These are phyloP conservation scores for Monosporozyma yasuniensis DNA, from an alignment of 805 yeast genomes.

Conservation along the genomic window DNA sequence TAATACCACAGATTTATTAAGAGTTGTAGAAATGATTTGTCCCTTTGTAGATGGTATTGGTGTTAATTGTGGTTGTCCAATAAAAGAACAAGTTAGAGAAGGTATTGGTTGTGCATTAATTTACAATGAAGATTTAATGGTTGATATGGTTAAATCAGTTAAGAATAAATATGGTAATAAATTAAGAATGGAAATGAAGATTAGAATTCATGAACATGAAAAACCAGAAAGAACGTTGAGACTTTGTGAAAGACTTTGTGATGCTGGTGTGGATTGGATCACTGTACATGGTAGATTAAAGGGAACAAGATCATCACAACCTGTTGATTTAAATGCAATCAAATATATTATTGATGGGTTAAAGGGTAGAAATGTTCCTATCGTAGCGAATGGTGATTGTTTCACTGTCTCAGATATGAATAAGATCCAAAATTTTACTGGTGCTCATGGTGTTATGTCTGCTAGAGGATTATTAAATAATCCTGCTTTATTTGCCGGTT, in stretches of 20 bases:
- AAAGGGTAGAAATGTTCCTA: slow-evolving; percentile 51
- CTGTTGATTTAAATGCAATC: slow-evolving; percentile 80
- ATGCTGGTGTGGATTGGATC: slow-evolving; percentile 85
- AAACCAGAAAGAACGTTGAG: slow-evolving; percentile 49
- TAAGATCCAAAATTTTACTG: slow-evolving; percentile 53
- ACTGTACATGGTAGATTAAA: slow-evolving; percentile 92
- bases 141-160: slow-evolving; percentile 76
- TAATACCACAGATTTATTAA: slow-evolving; percentile 68
- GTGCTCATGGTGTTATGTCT: slow-evolving; percentile 91
- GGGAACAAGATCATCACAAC: slow-evolving; percentile 73
- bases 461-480: slow-evolving; percentile 80
- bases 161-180: slow-evolving; percentile 62
- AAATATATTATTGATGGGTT: slow-evolving; percentile 43
- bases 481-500: slow-evolving; percentile 82
- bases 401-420: slow-evolving; percentile 56
- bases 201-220: slow-evolving; percentile 73
- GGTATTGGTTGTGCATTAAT: slow-evolving; percentile 97
- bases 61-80: slow-evolving; percentile 95
- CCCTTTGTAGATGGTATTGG: slow-evolving; percentile 93
- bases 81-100: slow-evolving; percentile 85
- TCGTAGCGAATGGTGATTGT: slow-evolving; percentile 98
- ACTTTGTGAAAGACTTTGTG: slow-evolving; percentile 67
- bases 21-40: slow-evolving; percentile 81
- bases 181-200: slow-evolving; percentile 83
- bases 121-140: slow-evolving; percentile 70